Base-by-base conservation (phyloP, 2,329 filamentous ascomycete species). In the Nectriaceae sp. region DNA sequence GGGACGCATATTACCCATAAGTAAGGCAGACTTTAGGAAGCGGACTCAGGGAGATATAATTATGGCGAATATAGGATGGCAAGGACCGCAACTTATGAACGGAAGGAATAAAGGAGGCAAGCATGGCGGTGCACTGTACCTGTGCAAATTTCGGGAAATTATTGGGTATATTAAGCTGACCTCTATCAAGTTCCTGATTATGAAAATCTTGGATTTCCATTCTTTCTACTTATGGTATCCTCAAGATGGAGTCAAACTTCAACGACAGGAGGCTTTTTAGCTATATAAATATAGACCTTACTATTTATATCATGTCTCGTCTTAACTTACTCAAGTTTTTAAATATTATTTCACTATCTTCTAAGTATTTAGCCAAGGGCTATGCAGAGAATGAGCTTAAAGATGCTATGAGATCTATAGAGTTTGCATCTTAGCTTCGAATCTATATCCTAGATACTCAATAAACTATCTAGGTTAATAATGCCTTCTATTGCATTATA, bases 351-450 rank as follows among this genome's bases (percentile, higher is more conserved):
- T 42, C 42, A n/a, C 49, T 52, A 19, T 52, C 49, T 38, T 46
- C 40, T n/a, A 43, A 44, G 22, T 54, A 54, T 49, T 20, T 54
- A 11, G 44, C 51, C 35, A 54, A 54, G 42, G 42, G 37, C 39
- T 54, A 51, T 42, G 2, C 15, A n/a, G 39, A 42, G 33, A 31
- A 46, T 20, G 40, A 46, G 33, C 33, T 46, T 11, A 33, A 49
- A 33, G 48, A 51, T 49, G 39, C 47, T 24, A 11, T 42, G 22
- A 40, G 26, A 35, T 24, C 51, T n/a, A 37, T 46, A 39, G 33
- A 46, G 33, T 39, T 48, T 15, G 51, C 51, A 41, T 36, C 40
- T 42, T 24, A 33, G 26, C 51, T 54, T 33, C 42, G 47, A 3
- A 46, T 54, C 29, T 37, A 15, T 42, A 29, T 54, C 21, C 48